Evolutionary conservation across 2,329 filamentous ascomycete genomes (phyloP).

Genomic region (Orbilia ellipsospora): DNA sequence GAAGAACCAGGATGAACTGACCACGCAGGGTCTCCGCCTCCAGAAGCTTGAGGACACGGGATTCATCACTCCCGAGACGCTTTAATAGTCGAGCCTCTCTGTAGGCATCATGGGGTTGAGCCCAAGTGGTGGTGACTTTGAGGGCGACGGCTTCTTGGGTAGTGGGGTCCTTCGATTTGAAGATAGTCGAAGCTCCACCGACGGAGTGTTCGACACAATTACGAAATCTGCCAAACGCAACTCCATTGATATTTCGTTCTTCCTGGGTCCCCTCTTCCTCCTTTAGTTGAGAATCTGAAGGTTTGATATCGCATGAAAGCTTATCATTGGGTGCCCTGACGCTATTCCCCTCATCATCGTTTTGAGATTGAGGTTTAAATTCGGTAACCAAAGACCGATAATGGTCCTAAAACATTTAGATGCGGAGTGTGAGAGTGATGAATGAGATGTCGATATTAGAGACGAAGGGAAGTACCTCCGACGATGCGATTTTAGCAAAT

Average conservation of each 20-base stretch:
- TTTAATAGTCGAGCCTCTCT: conserved; percentile 81
- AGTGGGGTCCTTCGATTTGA: conserved; percentile 70
- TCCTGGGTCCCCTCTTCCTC: conserved; percentile 15
- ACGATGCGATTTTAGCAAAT: conserved; percentile 36
- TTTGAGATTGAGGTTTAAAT: conserved; percentile 33
- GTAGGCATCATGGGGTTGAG: conserved; percentile 82
- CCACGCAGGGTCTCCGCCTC: conserved; percentile 75
- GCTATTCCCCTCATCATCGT: neutral
- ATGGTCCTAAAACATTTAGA: conserved; percentile 28
- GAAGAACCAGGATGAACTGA: conserved; percentile 82
- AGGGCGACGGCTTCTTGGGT: conserved; percentile 72
- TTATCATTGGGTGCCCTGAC: neutral
- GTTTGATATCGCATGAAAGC: neutral
- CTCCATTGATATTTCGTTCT: neutral
- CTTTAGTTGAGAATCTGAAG: neutral
- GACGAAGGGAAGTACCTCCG: conserved; percentile 29
- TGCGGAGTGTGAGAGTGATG: neutral
- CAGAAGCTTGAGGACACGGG: conserved; percentile 74
- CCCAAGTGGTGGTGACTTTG: conserved; percentile 82
- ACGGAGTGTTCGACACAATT: conserved; percentile 64
- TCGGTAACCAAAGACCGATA: conserved; percentile 44
- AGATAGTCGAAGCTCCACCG: conserved; percentile 86
- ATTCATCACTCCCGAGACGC: conserved; percentile 67
- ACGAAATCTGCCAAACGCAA: conserved; percentile 61
- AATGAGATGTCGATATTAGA: neutral